phyloP scores from a whole-genome alignment of 192 early-diverging fungal species.

The Chytriomyces sp. region DNA sequence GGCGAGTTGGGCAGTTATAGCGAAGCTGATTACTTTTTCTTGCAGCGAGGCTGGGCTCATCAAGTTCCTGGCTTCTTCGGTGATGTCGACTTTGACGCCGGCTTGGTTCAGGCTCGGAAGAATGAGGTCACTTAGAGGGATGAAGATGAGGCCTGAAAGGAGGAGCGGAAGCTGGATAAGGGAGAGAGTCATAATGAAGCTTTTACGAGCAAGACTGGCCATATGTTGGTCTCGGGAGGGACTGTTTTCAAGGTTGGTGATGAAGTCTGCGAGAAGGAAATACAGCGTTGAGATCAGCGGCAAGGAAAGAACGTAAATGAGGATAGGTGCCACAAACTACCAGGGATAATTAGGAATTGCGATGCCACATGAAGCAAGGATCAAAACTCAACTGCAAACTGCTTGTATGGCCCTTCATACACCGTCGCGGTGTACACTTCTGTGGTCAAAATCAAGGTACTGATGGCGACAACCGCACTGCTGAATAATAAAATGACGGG shows the following conservation, averaged over 20 bases:
- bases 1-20: slow-evolving; percentile 83
- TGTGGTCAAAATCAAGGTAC: slow-evolving; percentile 45
- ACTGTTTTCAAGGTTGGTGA: slow-evolving; percentile 86
- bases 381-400: slow-evolving; percentile 30
- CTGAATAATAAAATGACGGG: slow-evolving; percentile 55
- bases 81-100: slow-evolving; percentile 2
- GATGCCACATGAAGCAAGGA: neutral
- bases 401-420: slow-evolving; percentile 78
- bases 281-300: slow-evolving; percentile 71
- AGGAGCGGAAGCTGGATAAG: slow-evolving; percentile 82
- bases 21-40: slow-evolving; percentile 72
- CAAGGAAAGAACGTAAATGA: slow-evolving; percentile 73
- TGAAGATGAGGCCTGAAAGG: slow-evolving; percentile 81
- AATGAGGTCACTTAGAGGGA: slow-evolving; percentile 77
- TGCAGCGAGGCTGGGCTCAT: slow-evolving; percentile 63
- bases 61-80: slow-evolving; percentile 12
- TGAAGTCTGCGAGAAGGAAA: slow-evolving; percentile 53
- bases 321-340: slow-evolving; percentile 62
- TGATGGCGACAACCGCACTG: slow-evolving; percentile 53
- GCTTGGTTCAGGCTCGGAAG: slow-evolving; percentile 51
- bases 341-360: neutral
- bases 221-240: slow-evolving; percentile 69
- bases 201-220: slow-evolving; percentile 74
- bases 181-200: slow-evolving; percentile 84
- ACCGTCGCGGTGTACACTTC: slow-evolving; percentile 79